These are phyloP conservation scores for Arthrobotrys iridis DNA, from an alignment of 2,329 filamentous ascomycete species.

Conservation along the genomic window DNA sequence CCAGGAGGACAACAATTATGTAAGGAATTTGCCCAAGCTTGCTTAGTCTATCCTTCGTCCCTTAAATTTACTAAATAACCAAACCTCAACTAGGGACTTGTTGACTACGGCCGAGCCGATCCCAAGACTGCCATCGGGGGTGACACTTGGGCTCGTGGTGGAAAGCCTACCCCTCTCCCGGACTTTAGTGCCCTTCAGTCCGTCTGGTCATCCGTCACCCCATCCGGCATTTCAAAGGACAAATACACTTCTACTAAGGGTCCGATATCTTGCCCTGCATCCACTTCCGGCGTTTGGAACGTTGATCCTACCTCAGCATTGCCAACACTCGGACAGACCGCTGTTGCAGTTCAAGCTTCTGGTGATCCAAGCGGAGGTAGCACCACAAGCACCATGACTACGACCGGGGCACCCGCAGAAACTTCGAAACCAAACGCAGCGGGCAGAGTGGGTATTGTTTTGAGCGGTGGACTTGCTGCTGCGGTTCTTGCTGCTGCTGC, in stretches of 20 bases:
- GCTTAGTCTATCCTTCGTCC: background rate
- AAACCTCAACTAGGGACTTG: conserved; percentile 65
- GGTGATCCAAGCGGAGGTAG: conserved; percentile 31
- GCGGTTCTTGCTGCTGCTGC: conserved; percentile 19
- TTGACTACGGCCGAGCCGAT: conserved; percentile 75
- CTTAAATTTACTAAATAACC: background rate
- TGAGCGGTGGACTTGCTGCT: conserved; percentile 14
- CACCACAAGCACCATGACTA: conserved; percentile 54
- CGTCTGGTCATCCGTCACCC: conserved; percentile 78
- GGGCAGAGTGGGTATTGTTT: conserved; percentile 9
- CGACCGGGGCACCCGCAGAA: background rate
- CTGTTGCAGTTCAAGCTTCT: conserved; percentile 19
- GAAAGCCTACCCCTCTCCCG: conserved; percentile 69
- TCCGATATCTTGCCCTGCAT: conserved; percentile 75
- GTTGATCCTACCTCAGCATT: conserved; percentile 75
- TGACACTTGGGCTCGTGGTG: conserved; percentile 72
- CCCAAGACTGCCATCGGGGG: conserved; percentile 67
- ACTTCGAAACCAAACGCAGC: conserved; percentile 24
- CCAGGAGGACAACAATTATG: conserved; percentile 82
- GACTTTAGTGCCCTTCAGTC: conserved; percentile 81
- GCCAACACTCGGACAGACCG: conserved; percentile 72
- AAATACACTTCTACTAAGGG: conserved; percentile 72
- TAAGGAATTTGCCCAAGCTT: background rate
- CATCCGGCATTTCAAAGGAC: conserved; percentile 73
- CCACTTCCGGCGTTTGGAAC: conserved; percentile 75